Conservation (phyloP, 352 stramenopile genomes). For the Pythium myriotylum region DNA sequence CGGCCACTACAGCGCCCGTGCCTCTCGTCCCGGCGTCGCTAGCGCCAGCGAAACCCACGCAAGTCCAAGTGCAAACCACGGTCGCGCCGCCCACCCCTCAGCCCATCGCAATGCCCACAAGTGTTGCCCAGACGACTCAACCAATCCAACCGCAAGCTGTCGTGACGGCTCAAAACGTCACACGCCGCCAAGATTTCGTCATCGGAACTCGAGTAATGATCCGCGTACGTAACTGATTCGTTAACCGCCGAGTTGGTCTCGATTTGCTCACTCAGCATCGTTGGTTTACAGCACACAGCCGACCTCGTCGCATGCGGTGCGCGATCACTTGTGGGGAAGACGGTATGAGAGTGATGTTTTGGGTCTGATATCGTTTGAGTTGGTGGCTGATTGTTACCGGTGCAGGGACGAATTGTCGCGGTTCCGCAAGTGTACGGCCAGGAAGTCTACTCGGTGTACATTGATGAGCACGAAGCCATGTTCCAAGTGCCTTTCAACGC, state of each 20-base stretch:
- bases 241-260: too few species aligned
- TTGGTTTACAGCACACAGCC: slow-evolving; percentile 49
- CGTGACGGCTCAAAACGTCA: slow-evolving; percentile 17
- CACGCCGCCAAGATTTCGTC: slow-evolving; percentile 64
- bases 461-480: slow-evolving; percentile 80
- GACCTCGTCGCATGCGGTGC: slow-evolving; percentile 75
- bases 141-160: slow-evolving; percentile 14
- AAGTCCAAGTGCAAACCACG: slow-evolving; percentile 10
- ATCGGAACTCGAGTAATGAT: slow-evolving; percentile 72
- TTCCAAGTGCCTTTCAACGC: slow-evolving; percentile 85
- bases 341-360: slow-evolving; percentile 23
- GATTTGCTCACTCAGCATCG: too few species aligned
- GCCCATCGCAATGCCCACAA: slow-evolving; percentile 12
- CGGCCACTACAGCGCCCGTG: not conserved
- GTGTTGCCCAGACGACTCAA: slow-evolving; percentile 4
- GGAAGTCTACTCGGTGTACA: slow-evolving; percentile 83
- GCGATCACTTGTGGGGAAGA: slow-evolving; percentile 75
- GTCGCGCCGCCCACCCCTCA: slow-evolving; percentile 1
- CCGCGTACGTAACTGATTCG: slow-evolving; percentile 39
- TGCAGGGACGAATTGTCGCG: slow-evolving; percentile 64
- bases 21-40: slow-evolving; percentile 6
- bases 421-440: slow-evolving; percentile 76
- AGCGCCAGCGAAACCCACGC: not conserved
- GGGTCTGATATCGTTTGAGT: not conserved
- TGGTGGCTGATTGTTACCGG: not conserved